Base-by-base conservation (phyloP, 768 basidiomycete genomes). In the Suillus lakei region DNA sequence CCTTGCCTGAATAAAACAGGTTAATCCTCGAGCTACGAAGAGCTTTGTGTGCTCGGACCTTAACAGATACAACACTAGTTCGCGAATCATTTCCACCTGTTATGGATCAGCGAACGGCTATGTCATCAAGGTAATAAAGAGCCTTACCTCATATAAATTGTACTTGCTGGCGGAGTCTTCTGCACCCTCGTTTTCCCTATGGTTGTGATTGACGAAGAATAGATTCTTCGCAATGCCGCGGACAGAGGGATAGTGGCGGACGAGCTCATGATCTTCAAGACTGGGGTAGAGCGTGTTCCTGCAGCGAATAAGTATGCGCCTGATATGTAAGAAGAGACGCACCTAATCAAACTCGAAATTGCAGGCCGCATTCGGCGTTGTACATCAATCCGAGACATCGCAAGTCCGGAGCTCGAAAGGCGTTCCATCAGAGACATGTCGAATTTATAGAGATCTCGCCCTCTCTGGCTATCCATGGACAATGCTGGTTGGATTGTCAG, bases 381-480 rank as follows among this genome's bases (percentile, higher is more conserved):
- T 0, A 91, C 85, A 69, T 89, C 82, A 15, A 93, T 86, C 41
- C 82, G 83, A 2, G 90, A 89, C 91, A 93, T 92, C 0, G 81
- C 75, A 36, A 91, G 72, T 10, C 87, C 86, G 28, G 80, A 80
- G 6, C 68, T 71, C 0, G 90, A 83, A 10, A 93, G 78, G 16
- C 92, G 84, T 68, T 93, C 91, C 89, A 93, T 92, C 1, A 92
- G 79, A 1, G 89, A 91, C 79, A 85, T 85, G 67, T 91, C 90
- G 67, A 92, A 90, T 50, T 82, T 85, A 76, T 83, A 92, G 5
- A 91, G 69, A 48, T 81, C 71, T 26, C 70, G 77, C 0, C 90
- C 91, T 1, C 79, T 78, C n/a, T 72, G 67, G 72, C 85, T 88
- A 48, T 93, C 91, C 83, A 91, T 83, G 1, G 91, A 91, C 0